Evolutionary conservation across 1,284 basidiomycete genomes (phyloP).

Genomic region (Cryptococcus wingfieldii): DNA sequence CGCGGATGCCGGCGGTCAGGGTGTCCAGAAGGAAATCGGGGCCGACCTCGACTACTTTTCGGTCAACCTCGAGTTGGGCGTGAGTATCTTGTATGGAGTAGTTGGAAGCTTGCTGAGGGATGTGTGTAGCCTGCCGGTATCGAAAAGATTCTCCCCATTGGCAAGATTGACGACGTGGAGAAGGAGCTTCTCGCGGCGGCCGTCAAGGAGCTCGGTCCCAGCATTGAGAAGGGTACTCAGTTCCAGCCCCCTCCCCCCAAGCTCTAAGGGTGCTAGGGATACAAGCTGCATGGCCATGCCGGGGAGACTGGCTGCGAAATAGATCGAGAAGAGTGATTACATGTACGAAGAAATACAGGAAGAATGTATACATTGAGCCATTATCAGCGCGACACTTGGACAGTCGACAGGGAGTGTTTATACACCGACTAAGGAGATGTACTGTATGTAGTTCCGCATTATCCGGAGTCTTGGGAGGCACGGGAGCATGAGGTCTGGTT

Average conservation of each 20-base stretch:
- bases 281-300: background rate
- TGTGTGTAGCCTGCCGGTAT: slow-evolving; percentile 48
- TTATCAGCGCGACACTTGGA: no score
- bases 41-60: slow-evolving; percentile 76
- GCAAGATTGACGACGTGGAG: slow-evolving; percentile 53
- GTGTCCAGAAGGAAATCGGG: slow-evolving; percentile 49
- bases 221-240: slow-evolving; percentile 52
- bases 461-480: no score
- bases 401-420: no score
- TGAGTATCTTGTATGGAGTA: slow-evolving; percentile 47
- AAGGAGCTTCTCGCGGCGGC: slow-evolving; percentile 52
- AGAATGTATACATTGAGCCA: background rate
- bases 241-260: slow-evolving; percentile 47
- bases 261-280: slow-evolving; percentile 29
- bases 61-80: slow-evolving; percentile 82
- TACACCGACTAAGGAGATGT: no score
- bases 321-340: background rate
- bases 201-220: slow-evolving; percentile 54
- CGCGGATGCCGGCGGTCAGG: slow-evolving; percentile 49
- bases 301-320: no score
- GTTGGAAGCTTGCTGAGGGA: background rate
- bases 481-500: no score
- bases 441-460: no score
- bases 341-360: background rate
- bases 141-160: slow-evolving; percentile 55